Conservation (phyloP, 176 grass and related monocot genomes). For the Puya raimondii region DNA sequence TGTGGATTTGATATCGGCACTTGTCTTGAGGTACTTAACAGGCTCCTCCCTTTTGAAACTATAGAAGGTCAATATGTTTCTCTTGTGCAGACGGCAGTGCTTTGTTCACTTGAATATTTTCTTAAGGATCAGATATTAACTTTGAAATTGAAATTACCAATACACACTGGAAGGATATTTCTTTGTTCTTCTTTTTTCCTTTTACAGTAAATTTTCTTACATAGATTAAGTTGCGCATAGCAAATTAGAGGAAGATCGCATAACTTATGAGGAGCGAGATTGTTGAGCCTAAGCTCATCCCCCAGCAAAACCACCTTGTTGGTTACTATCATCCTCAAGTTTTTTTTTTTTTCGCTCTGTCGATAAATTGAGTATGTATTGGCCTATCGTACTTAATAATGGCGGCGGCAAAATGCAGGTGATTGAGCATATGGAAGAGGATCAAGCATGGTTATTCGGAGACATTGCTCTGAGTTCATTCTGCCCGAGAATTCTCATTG, state of each 20-base stretch:
- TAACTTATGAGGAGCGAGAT: too few relatives aligned
- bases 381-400: background rate
- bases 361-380: background rate
- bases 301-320: too few relatives aligned
- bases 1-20: constrained; percentile 76
- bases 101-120: too few relatives aligned
- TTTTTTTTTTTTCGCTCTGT: background rate
- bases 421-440: constrained; percentile 88
- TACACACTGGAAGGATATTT: too few relatives aligned
- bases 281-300: too few relatives aligned
- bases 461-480: constrained; percentile 56
- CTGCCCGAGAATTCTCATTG: constrained; percentile 42
- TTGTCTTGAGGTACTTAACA: constrained; percentile 58
- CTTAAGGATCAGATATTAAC: too few relatives aligned
- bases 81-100: too few relatives aligned
- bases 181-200: too few relatives aligned
- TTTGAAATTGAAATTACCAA: too few relatives aligned
- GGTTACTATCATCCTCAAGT: background rate
- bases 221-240: too few relatives aligned
- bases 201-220: too few relatives aligned
- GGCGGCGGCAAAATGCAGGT: constrained; percentile 42
- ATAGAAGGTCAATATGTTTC: background rate
- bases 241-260: too few relatives aligned
- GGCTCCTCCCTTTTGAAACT: background rate
- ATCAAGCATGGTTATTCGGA: constrained; percentile 66